Percentiles rank a stretch among this genome's conserved stretches.
These are phyloP conservation scores for Claviceps paspali DNA, from an alignment of 2,329 filamentous ascomycete genomes.

Conservation along the genomic window DNA sequence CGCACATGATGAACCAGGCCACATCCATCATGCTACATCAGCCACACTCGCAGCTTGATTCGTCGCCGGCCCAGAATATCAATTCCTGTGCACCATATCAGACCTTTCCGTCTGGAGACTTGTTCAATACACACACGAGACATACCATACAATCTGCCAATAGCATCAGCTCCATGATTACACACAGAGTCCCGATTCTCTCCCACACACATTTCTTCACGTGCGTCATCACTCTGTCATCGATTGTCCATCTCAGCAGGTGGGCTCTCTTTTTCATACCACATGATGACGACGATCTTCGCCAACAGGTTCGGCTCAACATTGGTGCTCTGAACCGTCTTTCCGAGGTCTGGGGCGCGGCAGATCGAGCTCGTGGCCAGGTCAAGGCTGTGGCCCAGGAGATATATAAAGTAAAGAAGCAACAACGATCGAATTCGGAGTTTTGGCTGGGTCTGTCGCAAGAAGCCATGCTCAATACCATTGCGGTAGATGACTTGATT, in stretches of 20 bases:
- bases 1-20: conserved; percentile 59
- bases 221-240: conserved; percentile 62
- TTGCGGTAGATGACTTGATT: conserved; percentile 42
- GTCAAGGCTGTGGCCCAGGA: conserved; percentile 68
- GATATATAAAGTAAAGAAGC: conserved; percentile 47
- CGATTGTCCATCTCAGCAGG: conserved; percentile 67
- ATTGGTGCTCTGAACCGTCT: conserved; percentile 60
- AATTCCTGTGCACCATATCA: conserved; percentile 52
- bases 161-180: conserved; percentile 59
- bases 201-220: conserved; percentile 75
- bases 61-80: conserved; percentile 38
- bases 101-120: conserved; percentile 30
- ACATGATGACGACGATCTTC: conserved; percentile 48
- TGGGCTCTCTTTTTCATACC: conserved; percentile 52
- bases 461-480: conserved; percentile 38
- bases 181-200: conserved; percentile 54
- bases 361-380: conserved; percentile 52
- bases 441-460: conserved; percentile 41
- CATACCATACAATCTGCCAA: conserved; percentile 70
- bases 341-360: conserved; percentile 57
- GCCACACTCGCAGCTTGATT: conserved; percentile 60
- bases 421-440: conserved; percentile 33
- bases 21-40: conserved; percentile 65
- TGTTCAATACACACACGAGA: conserved; percentile 54
- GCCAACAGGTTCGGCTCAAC: conserved; percentile 64